Evolutionary conservation across 2,329 filamentous ascomycete species (phyloP).

Genomic region (Madurella fahalii): DNA sequence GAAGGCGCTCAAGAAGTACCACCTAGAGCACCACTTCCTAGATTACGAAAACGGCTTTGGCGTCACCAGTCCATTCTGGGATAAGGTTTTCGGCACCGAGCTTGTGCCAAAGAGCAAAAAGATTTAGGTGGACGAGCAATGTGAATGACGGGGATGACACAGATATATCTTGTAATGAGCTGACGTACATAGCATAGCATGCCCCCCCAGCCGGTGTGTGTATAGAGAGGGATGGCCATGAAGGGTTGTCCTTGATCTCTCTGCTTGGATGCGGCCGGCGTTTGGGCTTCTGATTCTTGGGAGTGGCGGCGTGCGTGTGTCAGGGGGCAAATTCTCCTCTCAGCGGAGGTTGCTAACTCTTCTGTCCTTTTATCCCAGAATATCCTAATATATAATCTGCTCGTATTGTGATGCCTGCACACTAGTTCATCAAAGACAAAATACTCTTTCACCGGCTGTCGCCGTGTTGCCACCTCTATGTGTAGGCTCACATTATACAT

Average conservation of each 20-base stretch:
- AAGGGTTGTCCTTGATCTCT: neutral
- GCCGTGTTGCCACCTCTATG: too few relatives aligned
- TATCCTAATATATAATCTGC: too few relatives aligned
- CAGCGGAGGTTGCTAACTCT: too few relatives aligned
- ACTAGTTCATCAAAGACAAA: too few relatives aligned
- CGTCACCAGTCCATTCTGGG: conserved; percentile 96
- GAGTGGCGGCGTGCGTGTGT: too few relatives aligned
- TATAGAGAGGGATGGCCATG: neutral
- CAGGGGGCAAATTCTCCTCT: too few relatives aligned
- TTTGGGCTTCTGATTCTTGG: neutral
- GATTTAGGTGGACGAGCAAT: neutral
- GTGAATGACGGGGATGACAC: conserved; percentile 37
- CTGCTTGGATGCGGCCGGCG: too few relatives aligned
- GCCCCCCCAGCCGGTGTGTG: neutral
- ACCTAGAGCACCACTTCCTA: conserved; percentile 94
- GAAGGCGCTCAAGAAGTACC: conserved; percentile 92
- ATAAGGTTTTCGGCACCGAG: conserved; percentile 85
- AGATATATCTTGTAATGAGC: conserved; percentile 21
- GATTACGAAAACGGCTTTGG: conserved; percentile 98
- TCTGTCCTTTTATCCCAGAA: too few relatives aligned
- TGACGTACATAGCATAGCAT: conserved; percentile 7
- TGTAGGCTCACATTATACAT: too few relatives aligned
- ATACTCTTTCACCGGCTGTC: too few relatives aligned
- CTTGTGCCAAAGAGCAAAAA: conserved; percentile 45
- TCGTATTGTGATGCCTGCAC: too few relatives aligned